These are phyloP conservation scores for Zangia roseola DNA, from an alignment of 768 basidiomycete genomes.

Conservation along the genomic window DNA sequence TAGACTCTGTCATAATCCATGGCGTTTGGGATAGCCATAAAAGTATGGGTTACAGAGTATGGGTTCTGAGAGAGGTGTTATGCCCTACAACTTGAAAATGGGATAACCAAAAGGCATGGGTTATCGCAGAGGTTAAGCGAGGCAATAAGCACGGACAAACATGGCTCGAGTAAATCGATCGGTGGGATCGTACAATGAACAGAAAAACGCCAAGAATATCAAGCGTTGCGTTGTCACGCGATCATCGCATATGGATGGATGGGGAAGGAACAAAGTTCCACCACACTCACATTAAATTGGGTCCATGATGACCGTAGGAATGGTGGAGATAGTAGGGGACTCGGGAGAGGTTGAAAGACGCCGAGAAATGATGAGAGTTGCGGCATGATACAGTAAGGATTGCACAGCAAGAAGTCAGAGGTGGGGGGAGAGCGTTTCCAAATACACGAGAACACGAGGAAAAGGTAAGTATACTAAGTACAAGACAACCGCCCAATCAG, in stretches of 20 bases:
- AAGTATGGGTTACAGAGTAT: too few relatives aligned
- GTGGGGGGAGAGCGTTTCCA: conserved; percentile 4
- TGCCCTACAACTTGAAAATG: too few relatives aligned
- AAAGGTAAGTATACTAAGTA: too few relatives aligned
- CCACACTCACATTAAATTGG: background rate
- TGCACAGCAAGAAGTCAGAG: too few relatives aligned
- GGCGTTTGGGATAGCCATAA: too few relatives aligned
- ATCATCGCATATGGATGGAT: conserved; percentile 7
- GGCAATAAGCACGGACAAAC: background rate
- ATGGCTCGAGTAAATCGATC: background rate
- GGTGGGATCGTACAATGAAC: background rate
- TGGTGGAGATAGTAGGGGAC: conserved; percentile 17
- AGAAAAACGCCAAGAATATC: background rate
- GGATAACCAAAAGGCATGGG: too few relatives aligned
- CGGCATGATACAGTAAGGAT: too few relatives aligned
- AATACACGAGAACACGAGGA: too few relatives aligned
- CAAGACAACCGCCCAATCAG: conserved; percentile 7
- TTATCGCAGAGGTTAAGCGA: too few relatives aligned
- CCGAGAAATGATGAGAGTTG: too few relatives aligned
- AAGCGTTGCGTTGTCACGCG: background rate
- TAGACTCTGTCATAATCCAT: too few relatives aligned
- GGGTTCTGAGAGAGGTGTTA: too few relatives aligned
- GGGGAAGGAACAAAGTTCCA: conserved; percentile 10
- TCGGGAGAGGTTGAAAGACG: conserved; percentile 3
- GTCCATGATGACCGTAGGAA: conserved; percentile 24